phyloP scores from a whole-genome alignment of 164 flowering plant genomes.

The Buxus sempervirens region DNA sequence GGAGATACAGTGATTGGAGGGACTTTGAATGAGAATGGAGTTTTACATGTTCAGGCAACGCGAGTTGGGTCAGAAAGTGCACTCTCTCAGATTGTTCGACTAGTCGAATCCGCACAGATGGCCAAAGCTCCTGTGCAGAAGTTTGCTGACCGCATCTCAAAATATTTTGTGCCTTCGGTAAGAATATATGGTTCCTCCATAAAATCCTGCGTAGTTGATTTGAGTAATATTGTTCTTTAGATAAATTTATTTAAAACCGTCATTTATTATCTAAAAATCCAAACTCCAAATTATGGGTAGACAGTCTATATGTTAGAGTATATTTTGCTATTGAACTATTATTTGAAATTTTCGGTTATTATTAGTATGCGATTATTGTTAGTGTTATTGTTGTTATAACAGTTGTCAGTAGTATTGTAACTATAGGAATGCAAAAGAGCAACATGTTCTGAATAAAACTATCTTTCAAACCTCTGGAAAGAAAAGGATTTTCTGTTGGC shows the following conservation, averaged over 20 bases:
- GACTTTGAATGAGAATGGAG: slow-evolving; percentile 83
- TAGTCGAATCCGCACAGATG: slow-evolving; percentile 95
- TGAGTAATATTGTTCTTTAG: neutral
- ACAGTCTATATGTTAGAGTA: neutral
- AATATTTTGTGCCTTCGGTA: slow-evolving; percentile 83
- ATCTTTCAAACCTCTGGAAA: too few relatives aligned
- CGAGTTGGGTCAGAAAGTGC: slow-evolving; percentile 88
- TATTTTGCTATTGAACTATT: too few relatives aligned
- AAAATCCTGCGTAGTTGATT: neutral
- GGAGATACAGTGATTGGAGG: slow-evolving; percentile 91
- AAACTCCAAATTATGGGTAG: neutral
- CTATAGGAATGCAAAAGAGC: too few relatives aligned
- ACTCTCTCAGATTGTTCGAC: slow-evolving; percentile 78
- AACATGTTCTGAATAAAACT: too few relatives aligned
- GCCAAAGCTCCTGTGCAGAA: slow-evolving; percentile 96
- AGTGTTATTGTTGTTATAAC: too few relatives aligned
- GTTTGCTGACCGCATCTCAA: slow-evolving; percentile 84
- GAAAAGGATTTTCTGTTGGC: too few relatives aligned
- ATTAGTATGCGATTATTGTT: too few relatives aligned
- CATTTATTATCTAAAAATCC: neutral
- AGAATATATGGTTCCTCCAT: slow-evolving; percentile 10
- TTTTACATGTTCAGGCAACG: slow-evolving; percentile 72
- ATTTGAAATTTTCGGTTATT: too few relatives aligned
- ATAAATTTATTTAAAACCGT: neutral
- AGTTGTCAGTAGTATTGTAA: too few relatives aligned